phyloP scores from a whole-genome alignment of 352 stramenopile genomes.

The Aphanomyces cochlioides region DNA sequence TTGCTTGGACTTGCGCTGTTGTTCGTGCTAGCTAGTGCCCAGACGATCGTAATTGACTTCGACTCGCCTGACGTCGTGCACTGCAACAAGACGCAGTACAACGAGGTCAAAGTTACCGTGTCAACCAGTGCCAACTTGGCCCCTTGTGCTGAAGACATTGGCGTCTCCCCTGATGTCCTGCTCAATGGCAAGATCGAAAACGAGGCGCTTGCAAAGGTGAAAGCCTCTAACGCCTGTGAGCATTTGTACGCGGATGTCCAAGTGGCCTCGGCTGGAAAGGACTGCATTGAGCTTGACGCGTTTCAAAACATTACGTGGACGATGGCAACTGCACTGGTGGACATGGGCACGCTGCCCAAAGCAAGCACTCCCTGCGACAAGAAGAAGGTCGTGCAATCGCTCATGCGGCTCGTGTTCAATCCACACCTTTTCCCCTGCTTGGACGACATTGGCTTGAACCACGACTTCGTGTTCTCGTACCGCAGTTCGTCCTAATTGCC shows the following conservation, averaged over 20 bases:
- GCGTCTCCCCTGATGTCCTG: neutral
- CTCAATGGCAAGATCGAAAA: neutral
- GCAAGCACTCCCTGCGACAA: conserved; percentile 7
- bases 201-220: neutral
- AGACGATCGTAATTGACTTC: neutral
- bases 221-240: conserved; percentile 12
- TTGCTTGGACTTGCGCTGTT: neutral
- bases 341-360: conserved; percentile 5
- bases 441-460: neutral
- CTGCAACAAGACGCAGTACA: conserved; percentile 15
- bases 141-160: neutral
- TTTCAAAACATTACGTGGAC: conserved; percentile 4
- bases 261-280: neutral
- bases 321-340: conserved; percentile 14
- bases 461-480: neutral
- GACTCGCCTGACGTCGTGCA: neutral
- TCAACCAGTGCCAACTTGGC: neutral
- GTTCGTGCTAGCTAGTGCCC: neutral
- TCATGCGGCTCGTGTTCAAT: conserved; percentile 3
- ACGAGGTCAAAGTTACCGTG: neutral
- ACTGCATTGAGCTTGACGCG: conserved; percentile 18
- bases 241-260: neutral
- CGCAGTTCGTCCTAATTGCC: neutral
- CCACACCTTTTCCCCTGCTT: conserved; percentile 18
- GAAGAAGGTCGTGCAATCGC: neutral